Base-by-base conservation (phyloP, 1,284 basidiomycete species). In the Athelia sp. region DNA sequence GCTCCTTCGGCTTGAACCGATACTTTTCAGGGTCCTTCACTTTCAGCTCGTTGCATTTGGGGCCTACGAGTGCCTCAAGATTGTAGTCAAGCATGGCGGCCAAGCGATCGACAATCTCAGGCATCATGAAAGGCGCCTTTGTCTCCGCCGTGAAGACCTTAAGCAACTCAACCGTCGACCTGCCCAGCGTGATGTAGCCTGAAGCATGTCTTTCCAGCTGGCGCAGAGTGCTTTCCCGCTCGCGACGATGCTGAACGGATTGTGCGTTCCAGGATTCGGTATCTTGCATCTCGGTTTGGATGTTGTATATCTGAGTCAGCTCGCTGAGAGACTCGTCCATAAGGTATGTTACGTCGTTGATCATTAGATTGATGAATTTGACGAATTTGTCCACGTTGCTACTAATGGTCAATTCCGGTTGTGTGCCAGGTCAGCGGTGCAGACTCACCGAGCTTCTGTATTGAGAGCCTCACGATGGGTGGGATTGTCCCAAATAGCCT, bases 51-150 rank as follows among this genome's bases (percentile, higher is more conserved):
- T 84, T 80, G 63, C 84, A 93, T 52, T 79, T 80, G 2, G 94
- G 93, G 0, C 97, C 97, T 22, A 88, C 92, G 23, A 99, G 82
- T 4, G 87, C 85, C 47, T 90, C 84, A 21, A 99, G 74, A 62
- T 98, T 98, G 72, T 96, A 96, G 65, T 98, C 90, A 58, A 99
- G 72, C 91, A 98, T 98, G 1, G 95, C 95, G 3, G 97, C 96
- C 15, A 99, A 78, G 35, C 91, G 83, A 62, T 96, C 90, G 24
- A 99, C 93, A 50, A 99, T 98, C 69, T 99, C 97, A 2, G 91
- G 88, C 67, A 91, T 90, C 81, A 98, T 90, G 70, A 99, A 99
- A 0, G 96, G 93, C 36, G 79, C 82, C 61, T 89, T 92, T 0
- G 93, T 92, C 63, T 97, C 91, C 0, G 84, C 89, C 0, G 96